Evolutionary conservation across 2,329 filamentous ascomycete genomes (phyloP).

Genomic region (Leptosphaerulina australis): DNA sequence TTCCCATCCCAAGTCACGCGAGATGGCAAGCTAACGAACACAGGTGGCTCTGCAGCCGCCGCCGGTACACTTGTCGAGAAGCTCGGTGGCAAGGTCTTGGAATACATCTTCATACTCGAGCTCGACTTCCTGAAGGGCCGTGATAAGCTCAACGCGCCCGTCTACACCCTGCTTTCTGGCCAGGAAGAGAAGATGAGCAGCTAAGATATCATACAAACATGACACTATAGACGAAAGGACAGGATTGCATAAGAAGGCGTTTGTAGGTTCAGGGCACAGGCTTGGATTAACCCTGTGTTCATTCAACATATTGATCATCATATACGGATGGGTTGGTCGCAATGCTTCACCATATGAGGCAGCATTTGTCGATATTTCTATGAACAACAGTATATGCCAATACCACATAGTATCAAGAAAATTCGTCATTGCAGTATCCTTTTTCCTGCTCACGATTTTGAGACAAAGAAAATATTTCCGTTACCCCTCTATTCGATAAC

Average conservation of each 20-base stretch:
- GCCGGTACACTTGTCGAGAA: constrained; percentile 85
- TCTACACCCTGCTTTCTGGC: constrained; percentile 79
- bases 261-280: constrained; percentile 17
- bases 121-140: constrained; percentile 91
- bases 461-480: not conserved
- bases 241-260: constrained; percentile 33
- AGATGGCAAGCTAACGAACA: constrained; percentile 14
- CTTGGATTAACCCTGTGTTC: constrained; percentile 5
- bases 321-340: not conserved
- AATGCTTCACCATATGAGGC: not conserved
- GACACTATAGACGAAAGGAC: constrained; percentile 19
- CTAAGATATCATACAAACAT: constrained; percentile 6
- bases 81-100: constrained; percentile 82
- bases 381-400: not conserved
- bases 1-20: no score
- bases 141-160: constrained; percentile 83
- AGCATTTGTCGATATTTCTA: not conserved
- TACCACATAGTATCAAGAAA: not conserved
- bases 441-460: not conserved
- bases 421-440: not conserved
- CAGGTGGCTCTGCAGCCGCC: constrained; percentile 89
- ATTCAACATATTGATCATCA: constrained; percentile 17
- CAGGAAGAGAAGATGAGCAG: constrained; percentile 53
- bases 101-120: constrained; percentile 94
- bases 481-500: constrained; percentile 5